Percentiles rank a stretch among this genome's conserved stretches.
These are phyloP conservation scores for Gamarada debralockiae DNA, from an alignment of 495 filamentous ascomycete species.

Conservation along the genomic window DNA sequence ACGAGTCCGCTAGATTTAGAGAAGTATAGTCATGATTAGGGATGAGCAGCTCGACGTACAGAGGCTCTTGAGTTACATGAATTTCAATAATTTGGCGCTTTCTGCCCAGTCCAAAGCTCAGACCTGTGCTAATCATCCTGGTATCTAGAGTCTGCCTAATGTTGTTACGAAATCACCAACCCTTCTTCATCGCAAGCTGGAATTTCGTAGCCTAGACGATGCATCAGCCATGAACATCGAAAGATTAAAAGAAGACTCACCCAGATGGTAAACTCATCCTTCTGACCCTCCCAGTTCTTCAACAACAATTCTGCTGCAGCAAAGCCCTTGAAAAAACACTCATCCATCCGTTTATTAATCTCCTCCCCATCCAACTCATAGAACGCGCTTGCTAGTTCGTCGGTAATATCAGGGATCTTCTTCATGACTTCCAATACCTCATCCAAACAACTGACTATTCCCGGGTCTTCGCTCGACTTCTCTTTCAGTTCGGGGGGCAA, in stretches of 20 bases:
- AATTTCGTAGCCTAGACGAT: slow-evolving; percentile 19
- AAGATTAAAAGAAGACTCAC: slow-evolving; percentile 10
- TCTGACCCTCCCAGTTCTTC: slow-evolving; percentile 24
- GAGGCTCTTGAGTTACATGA: no score
- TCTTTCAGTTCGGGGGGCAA: slow-evolving; percentile 9
- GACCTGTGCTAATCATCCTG: no score
- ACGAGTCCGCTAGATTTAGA: no score
- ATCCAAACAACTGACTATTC: slow-evolving; percentile 27
- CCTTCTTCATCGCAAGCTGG: slow-evolving; percentile 20
- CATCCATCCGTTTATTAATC: slow-evolving; percentile 25
- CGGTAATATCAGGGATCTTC: slow-evolving; percentile 38
- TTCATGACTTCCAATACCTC: slow-evolving; percentile 34
- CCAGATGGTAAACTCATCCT: slow-evolving; percentile 28
- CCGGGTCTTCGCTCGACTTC: slow-evolving; percentile 6
- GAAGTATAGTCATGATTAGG: no score
- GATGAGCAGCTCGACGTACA: no score
- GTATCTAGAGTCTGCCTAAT: no score
- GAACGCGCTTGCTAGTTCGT: slow-evolving; percentile 43
- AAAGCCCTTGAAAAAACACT: slow-evolving; percentile 22
- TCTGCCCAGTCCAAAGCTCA: no score
- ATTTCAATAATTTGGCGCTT: no score
- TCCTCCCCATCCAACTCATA: slow-evolving; percentile 31
- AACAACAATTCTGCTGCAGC: slow-evolving; percentile 15
- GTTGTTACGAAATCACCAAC: slow-evolving; percentile 15
- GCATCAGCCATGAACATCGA: not conserved